Evolutionary conservation across 768 basidiomycete genomes (phyloP), one percentile per base, ranked within the genome.

Genomic region (Mycena indigotica): DNA sequence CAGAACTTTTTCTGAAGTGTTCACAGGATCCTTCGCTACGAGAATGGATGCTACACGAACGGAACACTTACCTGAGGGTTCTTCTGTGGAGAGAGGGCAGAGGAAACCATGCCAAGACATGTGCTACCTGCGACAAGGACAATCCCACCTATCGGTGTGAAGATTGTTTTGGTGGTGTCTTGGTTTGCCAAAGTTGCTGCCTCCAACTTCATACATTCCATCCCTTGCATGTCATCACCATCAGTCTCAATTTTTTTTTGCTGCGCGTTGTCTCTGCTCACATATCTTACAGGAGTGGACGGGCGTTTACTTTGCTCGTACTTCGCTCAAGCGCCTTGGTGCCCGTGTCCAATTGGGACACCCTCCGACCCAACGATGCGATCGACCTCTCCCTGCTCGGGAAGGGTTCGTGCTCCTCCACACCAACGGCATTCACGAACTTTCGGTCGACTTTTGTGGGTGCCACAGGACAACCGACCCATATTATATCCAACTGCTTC

Each of bases 341-440:
- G n/a, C 30, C 19, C 53, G 53, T 4, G 25, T 54, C 8, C 53
- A 54, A 28, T 13, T 54, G 2, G 53, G 53, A 1, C 53, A 54
- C 26, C 3, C 15, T 4, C 13, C 2, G 12, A 6, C n/a, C 5
- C 25, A 29, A 12, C 4, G 6, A 1, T 54, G 53, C 15, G 5
- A 8, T 8, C 12, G 4, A 1, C 40, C 41, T 2, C 16, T 17
- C 1, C 17, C 53, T 2, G 53, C 35, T 10, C 10, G 35, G 35
- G n/a, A 38, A n/a, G 35, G n/a, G 10, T 63, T 72, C 48, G 59
- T 61, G 4, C 56, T 70, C 24, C n/a, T 72, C 13, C 57, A 70
- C 28, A 56, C 52, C 25, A 67, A 65, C 23, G 68, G 70, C 23
- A 60, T 72, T n/a, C 69, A 71, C 48, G 28, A 57, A 15, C 56